phyloP scores from a whole-genome alignment of 2,329 filamentous ascomycete genomes.

The Lecanosticta acicola region DNA sequence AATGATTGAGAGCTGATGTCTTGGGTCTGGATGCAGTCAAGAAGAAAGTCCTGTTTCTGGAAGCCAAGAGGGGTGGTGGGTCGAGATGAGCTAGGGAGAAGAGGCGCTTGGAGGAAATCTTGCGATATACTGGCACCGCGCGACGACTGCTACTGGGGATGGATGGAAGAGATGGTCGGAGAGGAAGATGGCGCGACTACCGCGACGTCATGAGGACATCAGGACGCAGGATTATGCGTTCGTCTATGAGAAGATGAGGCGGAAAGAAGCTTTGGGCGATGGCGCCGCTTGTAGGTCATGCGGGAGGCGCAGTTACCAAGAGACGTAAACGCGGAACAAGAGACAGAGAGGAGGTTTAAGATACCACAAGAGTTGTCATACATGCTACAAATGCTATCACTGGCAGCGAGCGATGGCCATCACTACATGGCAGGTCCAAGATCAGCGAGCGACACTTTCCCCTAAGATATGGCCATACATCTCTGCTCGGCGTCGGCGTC shows the following conservation, averaged over 20 bases:
- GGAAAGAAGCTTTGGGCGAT: too few relatives aligned
- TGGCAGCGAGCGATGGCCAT: background rate
- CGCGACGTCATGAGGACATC: too few relatives aligned
- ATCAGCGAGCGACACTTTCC: background rate
- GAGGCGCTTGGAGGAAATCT: background rate
- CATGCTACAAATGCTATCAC: background rate
- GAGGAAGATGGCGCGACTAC: too few relatives aligned
- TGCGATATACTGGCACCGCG: too few relatives aligned
- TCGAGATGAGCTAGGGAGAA: background rate
- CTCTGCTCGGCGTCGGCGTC: background rate
- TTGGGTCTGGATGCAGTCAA: too few relatives aligned
- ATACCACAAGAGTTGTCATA: background rate
- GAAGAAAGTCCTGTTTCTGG: conserved; percentile 92
- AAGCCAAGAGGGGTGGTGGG: conserved; percentile 71
- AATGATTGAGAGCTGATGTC: conserved; percentile 3
- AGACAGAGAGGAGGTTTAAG: background rate
- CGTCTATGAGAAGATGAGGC: too few relatives aligned
- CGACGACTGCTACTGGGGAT: too few relatives aligned
- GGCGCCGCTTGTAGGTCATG: too few relatives aligned
- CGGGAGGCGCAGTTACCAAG: background rate
- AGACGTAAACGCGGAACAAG: background rate
- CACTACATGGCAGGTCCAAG: background rate
- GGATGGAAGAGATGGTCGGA: background rate
- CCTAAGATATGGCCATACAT: background rate
- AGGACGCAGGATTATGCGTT: too few relatives aligned